A percentile compares a stretch with the other conserved stretches of the same genome.
Conservation (phyloP, 495 filamentous ascomycete species). For the Massariosphaeria phaeospora region DNA sequence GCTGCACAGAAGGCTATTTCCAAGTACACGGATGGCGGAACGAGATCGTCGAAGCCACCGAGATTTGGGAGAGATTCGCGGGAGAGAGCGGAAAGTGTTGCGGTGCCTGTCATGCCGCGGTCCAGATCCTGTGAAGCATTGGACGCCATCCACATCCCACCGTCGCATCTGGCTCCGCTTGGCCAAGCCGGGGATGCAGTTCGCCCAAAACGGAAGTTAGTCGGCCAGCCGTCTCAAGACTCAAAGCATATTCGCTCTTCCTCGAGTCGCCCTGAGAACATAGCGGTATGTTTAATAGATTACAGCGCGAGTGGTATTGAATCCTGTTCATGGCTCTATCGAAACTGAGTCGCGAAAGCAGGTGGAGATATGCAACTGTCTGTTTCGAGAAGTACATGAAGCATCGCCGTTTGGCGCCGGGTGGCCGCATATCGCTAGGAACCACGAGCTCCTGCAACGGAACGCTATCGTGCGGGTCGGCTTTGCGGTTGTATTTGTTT, state of each 20-base stretch:
- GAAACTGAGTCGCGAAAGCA: slow-evolving; percentile 1
- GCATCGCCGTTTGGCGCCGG: slow-evolving; percentile 6
- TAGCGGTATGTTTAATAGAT: slow-evolving; percentile 11
- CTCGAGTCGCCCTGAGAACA: slow-evolving; percentile 2
- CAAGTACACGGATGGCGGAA: slow-evolving; percentile 18
- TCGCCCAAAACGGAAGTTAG: slow-evolving; percentile 12
- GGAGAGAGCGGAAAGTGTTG: not conserved
- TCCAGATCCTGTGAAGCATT: slow-evolving; percentile 2
- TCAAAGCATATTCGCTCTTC: slow-evolving; percentile 1
- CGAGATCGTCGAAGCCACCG: slow-evolving; percentile 17
- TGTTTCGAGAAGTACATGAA: slow-evolving; percentile 11
- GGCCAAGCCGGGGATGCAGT: slow-evolving; percentile 12
- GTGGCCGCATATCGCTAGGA: not conserved
- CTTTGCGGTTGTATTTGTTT: slow-evolving; percentile 9
- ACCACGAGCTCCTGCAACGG: slow-evolving; percentile 15
- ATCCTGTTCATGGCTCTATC: slow-evolving; percentile 2
- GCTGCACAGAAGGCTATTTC: slow-evolving; percentile 3
- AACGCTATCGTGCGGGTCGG: not conserved
- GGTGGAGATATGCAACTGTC: slow-evolving; percentile 14
- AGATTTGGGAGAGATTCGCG: slow-evolving; percentile 9
- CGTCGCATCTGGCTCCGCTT: slow-evolving; percentile 1
- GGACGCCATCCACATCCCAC: slow-evolving; percentile 2
- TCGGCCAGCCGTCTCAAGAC: no score
- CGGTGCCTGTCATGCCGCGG: slow-evolving; percentile 14
- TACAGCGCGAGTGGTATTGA: slow-evolving; percentile 4